Conservation (phyloP, 2,329 filamentous ascomycete species). For the Cladosporium sp. region DNA sequence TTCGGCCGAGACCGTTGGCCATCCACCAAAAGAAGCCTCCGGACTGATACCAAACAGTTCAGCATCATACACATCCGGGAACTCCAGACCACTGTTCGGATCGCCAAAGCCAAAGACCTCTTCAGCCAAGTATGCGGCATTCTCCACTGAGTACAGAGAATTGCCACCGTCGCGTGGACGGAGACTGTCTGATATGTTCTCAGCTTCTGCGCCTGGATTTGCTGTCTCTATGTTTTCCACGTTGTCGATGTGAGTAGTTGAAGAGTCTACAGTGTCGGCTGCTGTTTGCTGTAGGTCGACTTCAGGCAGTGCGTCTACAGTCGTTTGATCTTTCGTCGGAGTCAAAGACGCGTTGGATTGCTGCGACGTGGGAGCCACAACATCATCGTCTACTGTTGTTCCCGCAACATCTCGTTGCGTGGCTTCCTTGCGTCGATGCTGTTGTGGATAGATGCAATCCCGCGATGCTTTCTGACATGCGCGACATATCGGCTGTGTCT, state of each 20-base stretch:
- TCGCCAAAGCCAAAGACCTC: not conserved
- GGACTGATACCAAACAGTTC: slow-evolving; percentile 23
- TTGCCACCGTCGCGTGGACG: not conserved
- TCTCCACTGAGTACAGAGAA: slow-evolving; percentile 13
- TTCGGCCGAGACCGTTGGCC: slow-evolving; percentile 43
- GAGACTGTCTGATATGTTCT: not conserved
- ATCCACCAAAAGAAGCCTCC: slow-evolving; percentile 24
- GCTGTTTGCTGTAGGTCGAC: not conserved
- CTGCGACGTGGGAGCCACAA: not conserved
- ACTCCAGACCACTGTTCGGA: not conserved
- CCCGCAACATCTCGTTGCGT: not conserved
- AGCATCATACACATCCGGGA: slow-evolving; percentile 11
- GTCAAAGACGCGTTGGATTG: not conserved
- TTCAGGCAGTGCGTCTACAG: not conserved
- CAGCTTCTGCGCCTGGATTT: not conserved
- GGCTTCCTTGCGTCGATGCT: not conserved
- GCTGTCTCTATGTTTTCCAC: not conserved
- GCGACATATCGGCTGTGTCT: slow-evolving; percentile 44
- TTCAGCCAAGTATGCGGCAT: not conserved
- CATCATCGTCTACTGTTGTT: not conserved
- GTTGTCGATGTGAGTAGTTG: not conserved
- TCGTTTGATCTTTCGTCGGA: not conserved
- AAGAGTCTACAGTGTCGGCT: not conserved
- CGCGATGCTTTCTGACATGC: slow-evolving; percentile 45
- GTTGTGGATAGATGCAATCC: slow-evolving; percentile 40